These are phyloP conservation scores for Neoscytalidium dimidiatum DNA, from an alignment of 2,329 filamentous ascomycete species.

Conservation along the genomic window DNA sequence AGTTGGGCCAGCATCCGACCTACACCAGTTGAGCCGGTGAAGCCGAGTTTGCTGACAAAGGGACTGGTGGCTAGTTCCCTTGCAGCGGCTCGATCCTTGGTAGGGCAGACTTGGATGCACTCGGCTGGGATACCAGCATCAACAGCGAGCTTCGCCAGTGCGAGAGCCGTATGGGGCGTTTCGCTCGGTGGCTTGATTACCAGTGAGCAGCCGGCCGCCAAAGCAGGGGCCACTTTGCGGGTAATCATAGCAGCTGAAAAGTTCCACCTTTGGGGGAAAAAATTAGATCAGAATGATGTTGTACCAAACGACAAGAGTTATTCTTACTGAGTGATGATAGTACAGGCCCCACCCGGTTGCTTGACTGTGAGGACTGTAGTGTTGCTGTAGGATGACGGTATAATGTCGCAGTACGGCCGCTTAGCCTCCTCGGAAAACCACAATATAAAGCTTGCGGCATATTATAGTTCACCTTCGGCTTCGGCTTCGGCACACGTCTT, in stretches of 20 bases:
- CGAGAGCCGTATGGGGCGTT: conserved; percentile 41
- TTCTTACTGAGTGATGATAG: conserved; percentile 38
- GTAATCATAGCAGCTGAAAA: conserved; percentile 36
- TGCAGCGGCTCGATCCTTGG: conserved; percentile 26
- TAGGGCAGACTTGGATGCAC: conserved; percentile 41
- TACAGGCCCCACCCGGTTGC: conserved; percentile 49
- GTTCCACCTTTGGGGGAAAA: conserved; percentile 44
- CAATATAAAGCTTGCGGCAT: conserved; percentile 51
- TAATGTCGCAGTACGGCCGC: conserved; percentile 61
- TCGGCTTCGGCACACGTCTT: conserved; percentile 67
- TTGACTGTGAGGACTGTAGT: conserved; percentile 71
- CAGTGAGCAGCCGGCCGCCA: conserved; percentile 37
- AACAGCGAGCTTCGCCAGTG: conserved; percentile 38
- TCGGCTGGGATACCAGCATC: conserved; percentile 44
- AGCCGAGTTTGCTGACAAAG: conserved; percentile 42
- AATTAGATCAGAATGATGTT: not conserved
- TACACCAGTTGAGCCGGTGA: conserved; percentile 43
- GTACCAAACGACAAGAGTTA: too few relatives aligned
- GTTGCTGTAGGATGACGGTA: conserved; percentile 60
- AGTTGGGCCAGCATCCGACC: conserved; percentile 43
- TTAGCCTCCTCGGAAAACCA: conserved; percentile 63
- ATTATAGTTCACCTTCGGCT: conserved; percentile 35
- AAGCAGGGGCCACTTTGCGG: conserved; percentile 35
- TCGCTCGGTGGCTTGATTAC: conserved; percentile 43
- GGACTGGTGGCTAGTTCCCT: conserved; percentile 40